Conservation (phyloP, 306 rosid species). For the Ormosia semicastrata region DNA sequence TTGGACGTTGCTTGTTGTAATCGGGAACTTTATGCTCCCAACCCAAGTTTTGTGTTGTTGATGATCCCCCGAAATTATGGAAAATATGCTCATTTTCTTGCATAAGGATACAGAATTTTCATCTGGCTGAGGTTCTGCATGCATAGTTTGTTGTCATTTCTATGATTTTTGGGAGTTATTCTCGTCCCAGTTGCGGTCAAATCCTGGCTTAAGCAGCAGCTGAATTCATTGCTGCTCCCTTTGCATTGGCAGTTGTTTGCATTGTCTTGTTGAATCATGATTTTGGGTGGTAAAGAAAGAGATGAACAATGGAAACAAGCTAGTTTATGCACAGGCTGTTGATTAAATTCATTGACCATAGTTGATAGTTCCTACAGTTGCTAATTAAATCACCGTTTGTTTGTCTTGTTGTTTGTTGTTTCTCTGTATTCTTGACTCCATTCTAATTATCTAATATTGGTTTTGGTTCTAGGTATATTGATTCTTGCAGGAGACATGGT, state of each 20-base stretch:
- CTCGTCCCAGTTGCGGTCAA: not conserved
- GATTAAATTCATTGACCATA: slow-evolving; percentile 3
- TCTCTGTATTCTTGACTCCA: not conserved
- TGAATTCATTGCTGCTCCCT: slow-evolving; percentile 6
- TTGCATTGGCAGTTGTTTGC: not conserved
- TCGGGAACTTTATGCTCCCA: not conserved
- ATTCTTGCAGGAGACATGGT: slow-evolving; percentile 62
- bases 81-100: not conserved
- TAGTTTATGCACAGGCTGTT: not conserved
- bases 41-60: not conserved
- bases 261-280: not conserved
- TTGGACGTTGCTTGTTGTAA: not conserved
- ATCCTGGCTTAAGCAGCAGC: not conserved
- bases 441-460: not conserved
- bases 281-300: not conserved
- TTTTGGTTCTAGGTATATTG: slow-evolving; percentile 59
- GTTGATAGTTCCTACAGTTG: not conserved
- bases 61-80: not conserved
- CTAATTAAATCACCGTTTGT: slow-evolving; percentile 2
- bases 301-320: not conserved
- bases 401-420: not conserved
- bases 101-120: slow-evolving; percentile 1
- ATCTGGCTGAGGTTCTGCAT: not conserved
- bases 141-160: not conserved
- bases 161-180: not conserved